Base-by-base conservation (phyloP, 305 asterid species). In the Plantago coronopus region DNA sequence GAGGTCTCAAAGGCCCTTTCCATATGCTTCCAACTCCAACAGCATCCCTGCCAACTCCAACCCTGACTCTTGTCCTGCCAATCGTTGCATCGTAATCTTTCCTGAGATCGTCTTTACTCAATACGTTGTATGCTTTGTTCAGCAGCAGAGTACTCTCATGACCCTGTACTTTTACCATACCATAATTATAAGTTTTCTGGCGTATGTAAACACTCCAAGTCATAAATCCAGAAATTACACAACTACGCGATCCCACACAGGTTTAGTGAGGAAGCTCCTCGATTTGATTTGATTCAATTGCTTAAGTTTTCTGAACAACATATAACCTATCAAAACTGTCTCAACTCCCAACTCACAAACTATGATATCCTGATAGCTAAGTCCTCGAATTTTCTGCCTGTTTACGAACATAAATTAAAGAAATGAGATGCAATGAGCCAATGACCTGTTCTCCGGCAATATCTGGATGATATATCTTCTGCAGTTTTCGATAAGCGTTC, bases 401-500 rank as follows among this genome's bases (percentile, higher is more conserved):
- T 2, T 31, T 31, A 10, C 5, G 12, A 38, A 38, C 43, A 38
- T 14, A 38, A 38, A 38, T 38, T 27, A 3, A 38, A 38, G 45
- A 50, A 10, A 49, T 23, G 31, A 54, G 51, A 46, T 53, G 20
- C 25, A 17, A 25, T 11, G 17, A 80, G 85, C 80, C 25, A 17
- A 25, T 11, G 17, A 80, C 87, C 80, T 82, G 66, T 69, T 78
- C 79, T 40, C 89, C 89, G 3, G 81, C 89, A 54, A 85, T 80
- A 56, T 85, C 87, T 0, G 87, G 87, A 51, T 85, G 87, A 55
- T 78, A 59, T 38, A 66, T 85, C 83, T 85, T 85, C 47, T 80
- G 94, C 58, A 78, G 72, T 63, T 72, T 76, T 42, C 87, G 71
- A 70, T 82, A 80, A 12, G 81, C 78, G 42, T 71, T 75, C 72